Evolutionary conservation across 2,329 filamentous ascomycete species (phyloP), one percentile per base, ranked within the genome.

Genomic region (Moelleriella libera): DNA sequence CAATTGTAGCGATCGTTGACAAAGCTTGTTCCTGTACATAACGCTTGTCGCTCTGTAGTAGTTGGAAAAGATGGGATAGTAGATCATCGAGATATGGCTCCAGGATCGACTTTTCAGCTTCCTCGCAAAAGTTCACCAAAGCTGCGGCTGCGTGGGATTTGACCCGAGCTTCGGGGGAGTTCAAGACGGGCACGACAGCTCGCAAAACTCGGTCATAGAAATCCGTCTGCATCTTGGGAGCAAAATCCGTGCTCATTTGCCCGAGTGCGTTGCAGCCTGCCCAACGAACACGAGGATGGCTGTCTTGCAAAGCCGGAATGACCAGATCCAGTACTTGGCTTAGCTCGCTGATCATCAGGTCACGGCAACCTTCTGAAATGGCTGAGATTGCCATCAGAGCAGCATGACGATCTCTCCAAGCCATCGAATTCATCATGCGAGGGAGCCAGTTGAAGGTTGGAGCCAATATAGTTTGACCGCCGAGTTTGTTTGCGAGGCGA

Each of bases 201-300:
- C 82, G 87, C 46, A 98, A 75, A 12, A 98, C 86, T 43, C 82
- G 75, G 53, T 86, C 79, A 64, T 95, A 92, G 65, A 94, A 94
- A 58, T 95, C 92, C 55, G 87, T 85, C 66, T 98, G 92, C 90
- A 98, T 97, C 9, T 85, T 94, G 10, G 89, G 89, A 10, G 94
- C 90, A 64, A 98, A 98, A 61, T 98, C 92, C 32, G 92, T 98
- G 69, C 90, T 97, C 92, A 98, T 98, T 66, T 98, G 92, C 30
- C 92, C 92, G n/a, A 98, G 76, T 41, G 92, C 92, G 61, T 98
- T 97, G 71, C 92, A 98, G 34, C 89, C 92, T 46, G 92, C 92
- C 82, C 94, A 98, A 58, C 90, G 83, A 48, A 98, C 92, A 60
- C 92, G 86, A 41, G 92, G 86, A 61, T 98, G 92, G 40, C 85